Conservation (phyloP, 371 early-diverging fungal genomes). For the Lichtheimia ornata region DNA sequence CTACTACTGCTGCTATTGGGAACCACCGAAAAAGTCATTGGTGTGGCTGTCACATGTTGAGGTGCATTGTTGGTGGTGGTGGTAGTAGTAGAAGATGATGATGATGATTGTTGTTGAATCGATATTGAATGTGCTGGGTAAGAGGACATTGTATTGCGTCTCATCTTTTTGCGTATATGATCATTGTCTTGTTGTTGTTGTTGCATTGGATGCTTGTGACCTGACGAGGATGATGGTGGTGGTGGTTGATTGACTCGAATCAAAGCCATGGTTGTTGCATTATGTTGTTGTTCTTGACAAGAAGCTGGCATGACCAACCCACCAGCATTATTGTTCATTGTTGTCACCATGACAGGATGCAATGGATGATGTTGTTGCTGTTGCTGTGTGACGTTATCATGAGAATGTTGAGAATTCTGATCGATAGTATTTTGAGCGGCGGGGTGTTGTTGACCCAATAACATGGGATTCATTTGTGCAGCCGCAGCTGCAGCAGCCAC, state of each 20-base stretch:
- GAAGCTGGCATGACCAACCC: no score
- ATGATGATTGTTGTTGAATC: constrained; percentile 9
- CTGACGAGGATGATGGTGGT: background rate
- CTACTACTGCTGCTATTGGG: background rate
- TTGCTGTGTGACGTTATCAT: no score
- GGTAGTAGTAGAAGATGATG: background rate
- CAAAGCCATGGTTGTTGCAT: background rate
- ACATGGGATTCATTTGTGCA: background rate
- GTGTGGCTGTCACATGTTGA: background rate
- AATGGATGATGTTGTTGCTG: no score
- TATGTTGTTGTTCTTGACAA: background rate
- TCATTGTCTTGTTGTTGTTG: background rate
- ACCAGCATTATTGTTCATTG: background rate
- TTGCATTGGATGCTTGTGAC: background rate
- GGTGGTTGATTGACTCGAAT: background rate
- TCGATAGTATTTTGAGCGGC: no score
- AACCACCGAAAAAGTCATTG: background rate
- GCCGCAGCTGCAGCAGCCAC: background rate
- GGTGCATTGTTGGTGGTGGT: background rate
- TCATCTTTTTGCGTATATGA: constrained; percentile 13
- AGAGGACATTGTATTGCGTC: constrained; percentile 19
- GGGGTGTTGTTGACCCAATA: no score
- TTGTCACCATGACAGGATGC: background rate
- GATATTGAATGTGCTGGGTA: constrained; percentile 11
- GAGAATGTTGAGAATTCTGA: no score